Evolutionary conservation across 306 rosid species (phyloP).

Genomic region (Dryas octopetala): DNA sequence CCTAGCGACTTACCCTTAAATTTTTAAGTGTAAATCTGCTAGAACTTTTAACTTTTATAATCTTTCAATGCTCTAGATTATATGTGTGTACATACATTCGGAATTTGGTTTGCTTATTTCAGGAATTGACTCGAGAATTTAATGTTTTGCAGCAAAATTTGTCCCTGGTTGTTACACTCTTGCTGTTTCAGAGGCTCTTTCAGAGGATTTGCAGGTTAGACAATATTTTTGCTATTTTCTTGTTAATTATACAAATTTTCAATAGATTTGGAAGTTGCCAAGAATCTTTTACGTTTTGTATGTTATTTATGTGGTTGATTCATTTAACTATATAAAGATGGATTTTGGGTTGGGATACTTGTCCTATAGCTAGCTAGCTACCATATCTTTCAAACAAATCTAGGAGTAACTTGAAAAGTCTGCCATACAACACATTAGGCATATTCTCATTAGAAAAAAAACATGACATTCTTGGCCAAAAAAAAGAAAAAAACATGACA

Average conservation of each 20-base stretch:
- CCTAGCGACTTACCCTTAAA: neutral
- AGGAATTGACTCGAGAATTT: neutral
- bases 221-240: neutral
- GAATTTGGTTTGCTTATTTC: neutral
- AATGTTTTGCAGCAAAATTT: conserved; percentile 56
- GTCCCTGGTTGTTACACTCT: conserved; percentile 93
- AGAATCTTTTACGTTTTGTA: neutral
- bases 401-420: neutral
- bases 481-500: neutral
- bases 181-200: conserved; percentile 94
- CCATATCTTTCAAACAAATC: neutral
- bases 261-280: neutral
- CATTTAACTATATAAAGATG: neutral
- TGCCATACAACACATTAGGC: neutral
- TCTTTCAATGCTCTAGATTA: neutral
- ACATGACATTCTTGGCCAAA: too few species aligned
- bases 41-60: neutral
- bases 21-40: neutral
- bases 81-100: neutral
- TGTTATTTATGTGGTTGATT: neutral
- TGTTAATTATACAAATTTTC: neutral
- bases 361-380: neutral
- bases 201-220: conserved; percentile 85
- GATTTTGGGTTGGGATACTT: neutral
- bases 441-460: too few species aligned